phyloP scores from a whole-genome alignment of 176 grass and related monocot genomes.

The maize (Zea mays) region DNA sequence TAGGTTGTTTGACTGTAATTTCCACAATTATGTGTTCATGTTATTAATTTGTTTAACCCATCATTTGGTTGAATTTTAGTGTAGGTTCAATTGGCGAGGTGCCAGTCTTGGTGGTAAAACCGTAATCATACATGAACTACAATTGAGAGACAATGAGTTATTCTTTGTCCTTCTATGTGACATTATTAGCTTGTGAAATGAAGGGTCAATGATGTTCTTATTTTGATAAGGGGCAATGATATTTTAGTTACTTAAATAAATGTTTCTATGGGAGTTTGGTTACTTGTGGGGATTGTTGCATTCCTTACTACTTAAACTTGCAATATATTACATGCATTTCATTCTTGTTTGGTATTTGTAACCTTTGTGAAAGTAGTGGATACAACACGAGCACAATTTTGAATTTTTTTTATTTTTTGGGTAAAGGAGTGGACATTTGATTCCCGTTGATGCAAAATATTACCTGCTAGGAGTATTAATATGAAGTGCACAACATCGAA shows the following conservation, averaged over 20 bases:
- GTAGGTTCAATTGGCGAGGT: conserved; percentile 89
- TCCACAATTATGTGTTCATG: conserved; percentile 12
- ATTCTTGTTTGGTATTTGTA: not conserved
- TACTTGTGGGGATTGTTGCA: conserved; percentile 5
- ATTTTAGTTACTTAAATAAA: conserved; percentile 23
- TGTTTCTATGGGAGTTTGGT: conserved; percentile 3
- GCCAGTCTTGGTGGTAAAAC: conserved; percentile 82
- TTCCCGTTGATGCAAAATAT: conserved; percentile 18
- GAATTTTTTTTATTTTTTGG: not conserved
- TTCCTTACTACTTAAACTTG: conserved; percentile 24
- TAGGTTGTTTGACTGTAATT: not conserved
- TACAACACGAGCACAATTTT: not conserved
- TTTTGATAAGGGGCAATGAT: not conserved
- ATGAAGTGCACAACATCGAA: not conserved
- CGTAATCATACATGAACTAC: conserved; percentile 94
- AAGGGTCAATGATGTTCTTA: not conserved
- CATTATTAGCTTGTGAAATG: conserved; percentile 9
- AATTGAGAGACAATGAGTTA: conserved; percentile 75
- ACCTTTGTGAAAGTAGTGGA: not conserved
- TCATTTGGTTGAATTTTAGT: conserved; percentile 42
- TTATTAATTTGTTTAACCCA: conserved; percentile 22
- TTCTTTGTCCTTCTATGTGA: conserved; percentile 16
- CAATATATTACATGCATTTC: not conserved
- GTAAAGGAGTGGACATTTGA: not conserved
- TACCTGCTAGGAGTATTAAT: not conserved